These are phyloP conservation scores for Phialocephala sp. DNA, from an alignment of 2,329 filamentous ascomycete species.

Conservation along the genomic window DNA sequence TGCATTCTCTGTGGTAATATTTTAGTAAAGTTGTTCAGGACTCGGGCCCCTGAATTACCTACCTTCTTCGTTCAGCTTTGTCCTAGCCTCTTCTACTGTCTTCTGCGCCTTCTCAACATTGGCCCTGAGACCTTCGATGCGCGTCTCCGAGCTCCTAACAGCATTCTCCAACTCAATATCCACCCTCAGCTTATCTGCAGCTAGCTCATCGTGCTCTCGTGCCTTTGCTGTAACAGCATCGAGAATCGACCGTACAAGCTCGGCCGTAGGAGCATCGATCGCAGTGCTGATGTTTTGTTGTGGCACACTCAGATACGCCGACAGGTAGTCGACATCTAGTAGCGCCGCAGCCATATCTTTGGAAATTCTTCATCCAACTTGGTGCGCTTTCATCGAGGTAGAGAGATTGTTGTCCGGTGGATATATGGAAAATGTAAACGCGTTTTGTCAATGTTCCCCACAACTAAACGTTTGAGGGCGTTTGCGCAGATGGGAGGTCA, in stretches of 20 bases:
- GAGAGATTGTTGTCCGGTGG: conserved; percentile 15
- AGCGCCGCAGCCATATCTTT: conserved; percentile 62
- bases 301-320: conserved; percentile 72
- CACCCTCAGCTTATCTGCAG: conserved; percentile 84
- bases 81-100: conserved; percentile 80
- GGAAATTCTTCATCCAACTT: conserved; percentile 33
- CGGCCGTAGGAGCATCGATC: conserved; percentile 73
- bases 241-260: conserved; percentile 78
- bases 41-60: conserved; percentile 38
- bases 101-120: conserved; percentile 83
- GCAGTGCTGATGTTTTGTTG: conserved; percentile 66
- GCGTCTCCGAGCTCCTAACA: conserved; percentile 81
- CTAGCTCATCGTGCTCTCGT: conserved; percentile 80
- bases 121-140: conserved; percentile 80
- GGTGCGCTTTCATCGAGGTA: conserved; percentile 21
- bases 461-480: neutral
- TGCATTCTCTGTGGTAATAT: conserved; percentile 67
- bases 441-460: conserved; percentile 15
- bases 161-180: conserved; percentile 95
- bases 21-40: conserved; percentile 23
- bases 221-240: conserved; percentile 78
- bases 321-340: conserved; percentile 75
- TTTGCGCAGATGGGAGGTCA: neutral
- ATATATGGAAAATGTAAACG: conserved; percentile 14
- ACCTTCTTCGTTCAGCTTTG: conserved; percentile 86